A percentile compares a stretch with the other conserved stretches of the same genome.
Evolutionary conservation across 352 stramenopile species (phyloP).

Genomic region (Phytopythium ostracodes): DNA sequence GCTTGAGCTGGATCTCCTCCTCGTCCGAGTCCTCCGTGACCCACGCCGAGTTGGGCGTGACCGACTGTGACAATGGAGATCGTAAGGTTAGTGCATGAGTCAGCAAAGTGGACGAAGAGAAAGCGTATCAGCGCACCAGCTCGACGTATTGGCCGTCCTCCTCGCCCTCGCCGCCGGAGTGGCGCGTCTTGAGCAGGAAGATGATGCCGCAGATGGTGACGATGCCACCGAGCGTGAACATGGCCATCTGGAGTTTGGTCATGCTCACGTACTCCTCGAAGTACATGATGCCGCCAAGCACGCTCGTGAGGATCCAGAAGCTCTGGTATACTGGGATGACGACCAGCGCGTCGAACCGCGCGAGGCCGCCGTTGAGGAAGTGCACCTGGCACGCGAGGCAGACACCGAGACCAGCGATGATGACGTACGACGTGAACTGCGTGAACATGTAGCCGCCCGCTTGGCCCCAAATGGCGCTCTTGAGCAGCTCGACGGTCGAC

Average conservation of each 20-base stretch:
- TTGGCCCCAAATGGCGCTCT: conserved; percentile 87
- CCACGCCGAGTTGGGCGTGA: conserved; percentile 78
- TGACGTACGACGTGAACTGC: conserved; percentile 75
- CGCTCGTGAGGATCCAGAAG: conserved; percentile 89
- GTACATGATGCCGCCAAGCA: conserved; percentile 91
- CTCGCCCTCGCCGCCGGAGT: conserved; percentile 25
- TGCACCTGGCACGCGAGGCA: conserved; percentile 82
- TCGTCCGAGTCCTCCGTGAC: conserved; percentile 80
- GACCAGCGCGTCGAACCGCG: conserved; percentile 85
- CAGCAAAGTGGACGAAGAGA: not conserved
- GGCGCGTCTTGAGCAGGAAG: conserved; percentile 63
- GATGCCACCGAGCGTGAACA: conserved; percentile 73
- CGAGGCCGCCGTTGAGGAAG: conserved; percentile 87
- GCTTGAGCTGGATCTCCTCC: conserved; percentile 69
- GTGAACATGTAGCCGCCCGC: conserved; percentile 72
- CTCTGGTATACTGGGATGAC: conserved; percentile 90
- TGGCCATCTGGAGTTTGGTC: conserved; percentile 66
- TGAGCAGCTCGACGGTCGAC: conserved; percentile 86
- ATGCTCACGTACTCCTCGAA: conserved; percentile 90
- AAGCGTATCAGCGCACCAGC: conserved; percentile 39
- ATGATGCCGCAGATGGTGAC: conserved; percentile 80
- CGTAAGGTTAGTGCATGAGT: conserved; percentile 3
- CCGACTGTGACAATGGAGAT: conserved; percentile 31
- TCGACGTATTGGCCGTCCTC: conserved; percentile 49
- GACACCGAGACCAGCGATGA: conserved; percentile 56